Evolutionary conservation across 2,329 filamentous ascomycete genomes (phyloP).

Genomic region (Cadophora gregata): DNA sequence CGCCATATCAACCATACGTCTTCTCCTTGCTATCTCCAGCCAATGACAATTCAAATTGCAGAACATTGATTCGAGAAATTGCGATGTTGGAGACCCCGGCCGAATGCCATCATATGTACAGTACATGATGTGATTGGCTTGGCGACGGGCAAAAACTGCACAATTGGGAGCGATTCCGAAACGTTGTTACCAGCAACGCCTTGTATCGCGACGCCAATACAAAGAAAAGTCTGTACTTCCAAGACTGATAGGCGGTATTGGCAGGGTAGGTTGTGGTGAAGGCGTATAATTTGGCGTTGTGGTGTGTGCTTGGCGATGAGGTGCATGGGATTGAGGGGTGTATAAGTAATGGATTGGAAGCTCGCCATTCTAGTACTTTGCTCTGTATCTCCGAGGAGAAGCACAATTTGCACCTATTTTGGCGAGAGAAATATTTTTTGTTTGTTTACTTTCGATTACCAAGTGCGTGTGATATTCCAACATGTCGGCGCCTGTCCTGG

Average conservation of each 20-base stretch:
- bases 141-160: background rate
- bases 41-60: background rate
- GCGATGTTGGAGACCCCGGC: background rate
- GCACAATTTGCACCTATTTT: background rate
- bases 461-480: background rate
- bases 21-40: constrained; percentile 3
- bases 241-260: constrained; percentile 9
- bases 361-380: background rate
- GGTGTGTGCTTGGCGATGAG: background rate
- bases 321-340: too few species aligned
- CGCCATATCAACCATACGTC: background rate
- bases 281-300: background rate
- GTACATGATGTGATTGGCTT: constrained; percentile 16
- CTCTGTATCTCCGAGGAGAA: background rate
- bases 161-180: too few species aligned
- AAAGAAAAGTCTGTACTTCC: background rate
- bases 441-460: background rate
- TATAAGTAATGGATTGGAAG: background rate
- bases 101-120: constrained; percentile 12
- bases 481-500: background rate
- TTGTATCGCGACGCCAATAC: background rate
- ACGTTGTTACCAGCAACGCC: background rate
- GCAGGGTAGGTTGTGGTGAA: background rate
- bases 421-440: background rate
- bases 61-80: background rate